Base-by-base conservation (phyloP, 73 alveolate genomes). In the Tetrahymena thermophila region DNA sequence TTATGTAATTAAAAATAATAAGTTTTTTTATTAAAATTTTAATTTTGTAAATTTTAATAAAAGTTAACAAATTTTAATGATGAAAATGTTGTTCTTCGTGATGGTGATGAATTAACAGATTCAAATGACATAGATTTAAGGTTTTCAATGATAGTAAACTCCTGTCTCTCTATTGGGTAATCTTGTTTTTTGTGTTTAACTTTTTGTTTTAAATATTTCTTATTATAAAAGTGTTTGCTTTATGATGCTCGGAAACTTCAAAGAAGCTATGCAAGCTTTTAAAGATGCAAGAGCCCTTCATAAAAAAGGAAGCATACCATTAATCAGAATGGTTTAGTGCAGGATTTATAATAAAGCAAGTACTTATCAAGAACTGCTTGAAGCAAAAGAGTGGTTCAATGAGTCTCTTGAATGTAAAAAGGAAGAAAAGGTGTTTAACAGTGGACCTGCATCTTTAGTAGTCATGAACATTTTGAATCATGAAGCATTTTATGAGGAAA, bases 401-500 rank as follows among this genome's bases (percentile, higher is more conserved):
- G 84, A 85, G 43, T 93, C 95, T 35, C 55, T 95, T 56, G 94
- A 93, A 85, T 35, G 42, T 13, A 85, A 94, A 40, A 95, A 95
- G 43, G 57, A 43, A 34, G 97, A 95, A 56, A 95, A 95, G n/a
- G 94, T 95, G 8, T 95, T 95, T 35, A 95, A 95, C 43, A 85
- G 94, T 55, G 97, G 95, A 35, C 95, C 95, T 50, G 97, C 95
- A 31, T 85, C 94, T 19, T 85, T 95, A 31, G 94, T 56, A 38
- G 93, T 95, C 34, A 95, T 95, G 97, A 94, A 94, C 10, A 55
- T 95, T 40, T 94, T 85, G 35, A 95, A 95, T 95, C 95, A 94
- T 21, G 94, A 93, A 50, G 84, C 85, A 34, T 55, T 95, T 55
- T 95, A 95, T 95, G 94, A 85, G 35, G 97, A 95, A 43, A 44